Evolutionary conservation across 1,139 yeast species (phyloP), one percentile per base, ranked within the genome.

Genomic region (Trichomonascaceae sp.): DNA sequence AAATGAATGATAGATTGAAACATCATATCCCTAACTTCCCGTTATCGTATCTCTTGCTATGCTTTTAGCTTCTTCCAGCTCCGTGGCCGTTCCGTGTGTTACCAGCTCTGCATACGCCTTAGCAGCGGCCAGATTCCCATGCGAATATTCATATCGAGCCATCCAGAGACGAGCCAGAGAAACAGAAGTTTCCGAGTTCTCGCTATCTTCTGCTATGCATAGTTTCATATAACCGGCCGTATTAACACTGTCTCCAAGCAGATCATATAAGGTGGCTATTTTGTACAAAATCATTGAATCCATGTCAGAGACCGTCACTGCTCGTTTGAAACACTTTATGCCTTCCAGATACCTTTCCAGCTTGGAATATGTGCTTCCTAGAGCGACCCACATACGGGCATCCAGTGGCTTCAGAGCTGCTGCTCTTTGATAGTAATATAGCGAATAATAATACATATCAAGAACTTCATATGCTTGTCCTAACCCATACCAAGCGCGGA

Each of bases 381-480:
- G 77, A 0, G 99, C 98, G 61, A 85, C 89, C 99, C 99, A 95
- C 91, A 93, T 90, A 60, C 99, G 75, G 61, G 86, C 85, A 68
- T 95, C 99, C 55, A 83, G 71, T 0, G 98, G 98, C 18, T 87
- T 91, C 58, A 95, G 75, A 20, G 88, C 81, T 44, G 96, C 87
- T 0, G 98, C 97, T 50, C 88, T 77, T 70, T 93, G 97, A 67
- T 89, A 95, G 67, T 95, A 93, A 69, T 90, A 91, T 44, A 91
- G 74, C 0, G 98, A 93, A 66, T 91, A 95, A 61, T 89, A 76
- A 68, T 88, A 95, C 97, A 91, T 91, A 63, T 93, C 98, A 56
- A 93, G 74, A 17, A 95, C 96, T 68, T 95, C 99, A 67, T 95
- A 95, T 1, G 99, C 98, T 70, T 93, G 99, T 0, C 99, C 99